Conservation (phyloP, 2,329 filamentous ascomycete species). For the Trichoderma arundinaceum region DNA sequence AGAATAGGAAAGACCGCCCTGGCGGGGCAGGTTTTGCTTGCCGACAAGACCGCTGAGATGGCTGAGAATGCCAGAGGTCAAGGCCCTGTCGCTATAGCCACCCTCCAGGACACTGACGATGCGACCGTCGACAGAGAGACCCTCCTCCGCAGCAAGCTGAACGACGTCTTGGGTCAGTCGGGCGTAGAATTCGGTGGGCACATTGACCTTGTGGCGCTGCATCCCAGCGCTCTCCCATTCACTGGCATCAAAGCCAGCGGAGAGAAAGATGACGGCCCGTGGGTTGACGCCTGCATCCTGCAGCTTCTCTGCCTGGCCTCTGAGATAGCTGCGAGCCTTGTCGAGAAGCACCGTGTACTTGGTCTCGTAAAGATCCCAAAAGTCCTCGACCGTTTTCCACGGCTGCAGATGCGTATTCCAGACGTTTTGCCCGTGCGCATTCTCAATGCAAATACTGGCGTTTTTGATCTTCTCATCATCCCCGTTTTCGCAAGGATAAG, state of each 20-base stretch:
- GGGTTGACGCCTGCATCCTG: conserved; percentile 64
- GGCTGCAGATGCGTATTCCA: conserved; percentile 95
- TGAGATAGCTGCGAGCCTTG: conserved; percentile 81
- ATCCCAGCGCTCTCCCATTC: conserved; percentile 92
- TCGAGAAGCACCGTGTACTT: conserved; percentile 79
- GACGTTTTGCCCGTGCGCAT: conserved; percentile 89
- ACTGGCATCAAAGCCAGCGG: conserved; percentile 95
- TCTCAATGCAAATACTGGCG: conserved; percentile 91
- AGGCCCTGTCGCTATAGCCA: conserved; percentile 90
- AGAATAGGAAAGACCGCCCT: conserved; percentile 10
- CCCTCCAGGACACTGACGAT: conserved; percentile 94
- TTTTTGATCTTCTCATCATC: conserved; percentile 92
- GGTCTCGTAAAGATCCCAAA: conserved; percentile 85
- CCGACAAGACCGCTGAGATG: conserved; percentile 84
- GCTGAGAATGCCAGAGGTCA: conserved; percentile 86
- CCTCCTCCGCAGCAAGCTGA: conserved; percentile 79
- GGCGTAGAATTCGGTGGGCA: conserved; percentile 96
- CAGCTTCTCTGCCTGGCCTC: conserved; percentile 70
- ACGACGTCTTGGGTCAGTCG: conserved; percentile 86
- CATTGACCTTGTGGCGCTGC: conserved; percentile 95
- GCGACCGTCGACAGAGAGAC: conserved; percentile 76
- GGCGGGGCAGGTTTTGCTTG: conserved; percentile 45
- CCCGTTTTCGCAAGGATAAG: conserved; percentile 94
- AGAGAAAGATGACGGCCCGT: conserved; percentile 90
- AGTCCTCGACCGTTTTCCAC: conserved; percentile 82